Base-by-base conservation (phyloP, 2,329 filamentous ascomycete genomes). In the Onygenales sp. region DNA sequence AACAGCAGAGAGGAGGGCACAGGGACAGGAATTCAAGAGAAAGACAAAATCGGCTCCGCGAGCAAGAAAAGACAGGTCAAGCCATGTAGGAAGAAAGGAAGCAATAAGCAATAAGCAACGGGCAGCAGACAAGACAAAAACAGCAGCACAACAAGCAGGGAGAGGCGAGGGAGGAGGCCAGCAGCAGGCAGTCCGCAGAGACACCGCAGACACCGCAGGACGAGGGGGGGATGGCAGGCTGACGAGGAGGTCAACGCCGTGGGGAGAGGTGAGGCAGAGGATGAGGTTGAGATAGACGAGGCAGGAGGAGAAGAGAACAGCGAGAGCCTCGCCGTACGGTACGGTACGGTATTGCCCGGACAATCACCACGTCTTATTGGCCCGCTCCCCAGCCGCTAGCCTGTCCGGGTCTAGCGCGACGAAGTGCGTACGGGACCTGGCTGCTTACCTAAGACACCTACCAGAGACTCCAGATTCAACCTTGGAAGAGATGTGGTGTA, bases 161-260 rank as follows among this genome's bases (percentile, higher is more conserved):
- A 41, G 38, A 50, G 27, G 33, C 33, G 41, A 45, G 31, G 41
- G n/a, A 33, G 38, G 50, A 50, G 43, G 39, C 50, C 13, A 47
- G 38, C 41, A 51, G 43, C 11, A 42, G 44, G 17, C 17, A n/a
- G 36, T 27, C 47, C 54, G 61, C 54, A 61, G 58, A 56, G 55
- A 59, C 55, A 54, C 59, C 63, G 51, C 56, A 56, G 56, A 59
- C 60, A 61, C 62, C 57, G 63, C 62, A 63, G 61, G 61, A 65
- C 63, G 64, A 61, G 59, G 63, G 60, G 60, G 58, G 61, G 52
- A 43, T 43, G 45, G 31, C 21, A 39, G 39, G 36, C 33, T 17
- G 35, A 41, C 35, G 32, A 39, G 27, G 21, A 17, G 39, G 44
- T 51, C 49, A 45, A 33, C 31, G 39, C 41, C 10, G 47, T 14